phyloP scores from a whole-genome alignment of 1,284 basidiomycete genomes.

The Schizopora paradoxa region DNA sequence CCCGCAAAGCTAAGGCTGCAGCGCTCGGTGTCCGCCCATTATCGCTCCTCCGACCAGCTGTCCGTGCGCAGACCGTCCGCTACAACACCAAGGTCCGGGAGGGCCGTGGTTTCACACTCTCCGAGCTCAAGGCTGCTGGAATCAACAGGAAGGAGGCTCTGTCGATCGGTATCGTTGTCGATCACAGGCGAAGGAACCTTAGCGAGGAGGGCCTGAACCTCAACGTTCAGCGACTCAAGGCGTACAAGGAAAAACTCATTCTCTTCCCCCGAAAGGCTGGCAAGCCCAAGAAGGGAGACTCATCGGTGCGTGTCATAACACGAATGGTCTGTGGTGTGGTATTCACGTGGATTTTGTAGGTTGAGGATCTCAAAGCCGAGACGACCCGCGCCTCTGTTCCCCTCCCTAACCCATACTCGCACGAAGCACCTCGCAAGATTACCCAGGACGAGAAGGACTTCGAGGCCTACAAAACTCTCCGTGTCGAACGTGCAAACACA shows the following conservation, averaged over 20 bases:
- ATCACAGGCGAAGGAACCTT: slow-evolving; percentile 96
- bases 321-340: slow-evolving; percentile 11
- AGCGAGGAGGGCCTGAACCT: slow-evolving; percentile 96
- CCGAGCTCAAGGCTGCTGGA: slow-evolving; percentile 96
- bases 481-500: slow-evolving; percentile 78
- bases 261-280: slow-evolving; percentile 96
- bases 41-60: slow-evolving; percentile 91
- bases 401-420: slow-evolving; percentile 61
- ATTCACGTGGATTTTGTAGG: slow-evolving; percentile 39
- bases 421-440: slow-evolving; percentile 91
- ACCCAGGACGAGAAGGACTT: slow-evolving; percentile 88
- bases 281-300: slow-evolving; percentile 95
- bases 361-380: slow-evolving; percentile 78
- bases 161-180: slow-evolving; percentile 91
- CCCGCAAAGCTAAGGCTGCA: slow-evolving; percentile 90
- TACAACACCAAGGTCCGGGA: slow-evolving; percentile 99
- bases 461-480: slow-evolving; percentile 87
- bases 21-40: slow-evolving; percentile 90
- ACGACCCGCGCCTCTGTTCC: slow-evolving; percentile 73
- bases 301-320: slow-evolving; percentile 66
- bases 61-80: slow-evolving; percentile 93
- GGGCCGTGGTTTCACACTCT: slow-evolving; percentile 94
- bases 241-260: slow-evolving; percentile 83
- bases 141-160: slow-evolving; percentile 93
- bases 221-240: slow-evolving; percentile 93